Evolutionary conservation across 2,329 filamentous ascomycete species (phyloP), one percentile per base, ranked within the genome.

Genomic region (Penicillium sp.): DNA sequence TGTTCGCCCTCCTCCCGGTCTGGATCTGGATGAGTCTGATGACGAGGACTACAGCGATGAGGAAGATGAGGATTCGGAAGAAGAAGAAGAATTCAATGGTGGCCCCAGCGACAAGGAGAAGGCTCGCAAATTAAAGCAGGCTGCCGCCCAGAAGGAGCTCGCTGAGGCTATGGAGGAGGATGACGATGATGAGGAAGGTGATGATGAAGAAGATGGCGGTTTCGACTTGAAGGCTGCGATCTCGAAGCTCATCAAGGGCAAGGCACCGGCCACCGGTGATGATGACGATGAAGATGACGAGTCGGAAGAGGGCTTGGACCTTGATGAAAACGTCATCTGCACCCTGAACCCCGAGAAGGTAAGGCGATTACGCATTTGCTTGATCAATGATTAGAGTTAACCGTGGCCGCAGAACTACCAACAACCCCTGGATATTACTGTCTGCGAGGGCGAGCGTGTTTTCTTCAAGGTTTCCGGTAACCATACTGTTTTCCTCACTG

Each of bases 271-370:
- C 47, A 80, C 80, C 59, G 82, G 79, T 46, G 71, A 75, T n/a
- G 72, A 72, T 11, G 73, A 74, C 17, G 66, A 70, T 10, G 74
- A 77, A 16, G 77, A 79, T 20, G 76, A 83, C 37, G 75, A 77
- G 42, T 57, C 59, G 9, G 66, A 68, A 14, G 76, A 79, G 28
- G 76, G 75, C 16, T 67, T 76, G 36, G 79, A 87, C 58, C 72
- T 90, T 36, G 87, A 95, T 66, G 85, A 95, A 72, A 86, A 85
- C 56, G 88, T 96, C 54, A 72, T 98, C 56, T 98, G 92, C 79
- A 98, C 92, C 46, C 79, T 98, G 37, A 89, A 96, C 70, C 85
- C 89, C 20, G 80, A 87, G 67, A 85, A 83, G 73, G 92, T 95
- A 81, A 65, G 76, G 61, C 10, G 10, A 6, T 6, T 5, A 27